These are phyloP conservation scores for Maudiozyma serrabonitensis DNA, from an alignment of 805 yeast species.

Conservation along the genomic window DNA sequence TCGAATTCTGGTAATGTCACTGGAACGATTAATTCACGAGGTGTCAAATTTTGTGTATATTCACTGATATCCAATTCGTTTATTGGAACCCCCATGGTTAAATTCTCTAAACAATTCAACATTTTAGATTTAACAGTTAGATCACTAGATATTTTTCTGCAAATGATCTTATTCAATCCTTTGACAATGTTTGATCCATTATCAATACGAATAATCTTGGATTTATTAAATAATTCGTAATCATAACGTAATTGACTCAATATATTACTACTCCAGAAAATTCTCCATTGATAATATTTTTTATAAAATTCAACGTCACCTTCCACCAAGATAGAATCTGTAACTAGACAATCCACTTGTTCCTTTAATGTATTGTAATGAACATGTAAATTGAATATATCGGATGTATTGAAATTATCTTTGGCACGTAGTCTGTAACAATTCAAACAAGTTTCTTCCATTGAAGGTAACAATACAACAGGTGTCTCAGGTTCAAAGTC, in stretches of 20 bases:
- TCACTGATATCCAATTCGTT: constrained; percentile 17
- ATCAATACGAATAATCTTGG: constrained; percentile 7
- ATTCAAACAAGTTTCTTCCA: constrained; percentile 18
- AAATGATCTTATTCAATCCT: neutral
- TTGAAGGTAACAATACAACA: constrained; percentile 12
- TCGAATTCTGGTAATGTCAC: constrained; percentile 21
- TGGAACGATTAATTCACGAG: constrained; percentile 17
- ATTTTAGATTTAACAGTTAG: constrained; percentile 12
- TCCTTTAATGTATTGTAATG: constrained; percentile 20
- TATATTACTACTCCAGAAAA: constrained; percentile 19
- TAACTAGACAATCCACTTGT: constrained; percentile 19
- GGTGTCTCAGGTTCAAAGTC: constrained; percentile 13
- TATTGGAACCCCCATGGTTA: constrained; percentile 13
- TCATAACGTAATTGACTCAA: constrained; percentile 17
- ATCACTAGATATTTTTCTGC: neutral
- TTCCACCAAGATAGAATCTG: constrained; percentile 19
- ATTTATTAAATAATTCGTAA: constrained; percentile 13
- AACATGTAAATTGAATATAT: constrained; percentile 16
- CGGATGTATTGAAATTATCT: constrained; percentile 10
- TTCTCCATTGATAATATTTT: constrained; percentile 17
- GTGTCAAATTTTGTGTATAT: constrained; percentile 14
- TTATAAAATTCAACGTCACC: constrained; percentile 21
- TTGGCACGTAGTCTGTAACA: constrained; percentile 17
- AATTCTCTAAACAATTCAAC: constrained; percentile 10
- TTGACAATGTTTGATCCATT: neutral